Conservation (phyloP, 1,284 basidiomycete species). For the Sanghuangporus weigelae region DNA sequence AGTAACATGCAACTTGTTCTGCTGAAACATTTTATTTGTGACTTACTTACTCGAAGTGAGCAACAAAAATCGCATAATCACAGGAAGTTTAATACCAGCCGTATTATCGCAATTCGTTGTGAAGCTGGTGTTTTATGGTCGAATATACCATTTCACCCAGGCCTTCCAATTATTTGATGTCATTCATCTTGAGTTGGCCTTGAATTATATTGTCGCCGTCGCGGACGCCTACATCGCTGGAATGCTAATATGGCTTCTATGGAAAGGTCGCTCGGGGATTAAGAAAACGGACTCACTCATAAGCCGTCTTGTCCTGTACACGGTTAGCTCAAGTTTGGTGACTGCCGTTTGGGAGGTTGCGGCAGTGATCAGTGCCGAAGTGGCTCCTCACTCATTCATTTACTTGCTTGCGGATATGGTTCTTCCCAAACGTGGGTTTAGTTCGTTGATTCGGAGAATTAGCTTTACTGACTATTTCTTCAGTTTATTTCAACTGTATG, state of each 20-base stretch:
- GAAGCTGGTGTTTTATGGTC: neutral
- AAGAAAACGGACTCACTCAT: constrained; percentile 9
- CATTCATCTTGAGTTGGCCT: neutral
- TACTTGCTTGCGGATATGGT: constrained; percentile 3
- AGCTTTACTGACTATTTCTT: neutral
- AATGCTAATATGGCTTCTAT: constrained; percentile 6
- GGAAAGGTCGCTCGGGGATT: neutral
- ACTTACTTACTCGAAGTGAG: neutral
- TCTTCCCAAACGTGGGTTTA: neutral
- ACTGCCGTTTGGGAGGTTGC: constrained; percentile 3
- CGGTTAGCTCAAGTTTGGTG: constrained; percentile 20
- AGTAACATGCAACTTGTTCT: neutral
- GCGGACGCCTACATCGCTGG: constrained; percentile 12
- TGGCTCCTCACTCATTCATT: neutral
- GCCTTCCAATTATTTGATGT: neutral
- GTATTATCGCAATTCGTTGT: neutral
- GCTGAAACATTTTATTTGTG: neutral
- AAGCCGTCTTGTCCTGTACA: constrained; percentile 11
- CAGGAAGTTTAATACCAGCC: neutral
- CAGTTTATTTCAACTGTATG: constrained; percentile 5
- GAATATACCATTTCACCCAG: neutral
- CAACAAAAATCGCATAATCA: neutral
- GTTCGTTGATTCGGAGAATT: neutral
- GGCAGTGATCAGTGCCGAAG: neutral
- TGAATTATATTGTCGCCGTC: constrained; percentile 1